Evolutionary conservation across 495 filamentous ascomycete genomes (phyloP).

Genomic region (Saxispiralis lemnorum): DNA sequence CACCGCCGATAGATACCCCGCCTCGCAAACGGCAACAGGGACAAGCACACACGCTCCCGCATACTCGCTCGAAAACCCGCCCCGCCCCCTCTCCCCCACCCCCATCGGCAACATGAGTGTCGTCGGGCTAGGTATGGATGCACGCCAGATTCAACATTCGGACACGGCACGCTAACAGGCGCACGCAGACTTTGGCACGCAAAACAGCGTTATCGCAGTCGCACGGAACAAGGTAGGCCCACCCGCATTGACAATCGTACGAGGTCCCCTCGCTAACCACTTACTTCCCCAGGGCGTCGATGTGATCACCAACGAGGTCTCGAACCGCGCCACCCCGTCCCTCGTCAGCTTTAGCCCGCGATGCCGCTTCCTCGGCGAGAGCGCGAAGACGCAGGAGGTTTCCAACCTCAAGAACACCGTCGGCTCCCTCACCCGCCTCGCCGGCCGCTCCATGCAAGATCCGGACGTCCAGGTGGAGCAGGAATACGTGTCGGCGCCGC

Average conservation of each 20-base stretch:
- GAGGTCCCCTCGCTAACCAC: conserved; percentile 32
- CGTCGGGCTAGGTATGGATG: neutral
- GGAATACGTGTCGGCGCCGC: conserved; percentile 68
- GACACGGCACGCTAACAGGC: too few species aligned
- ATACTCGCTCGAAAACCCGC: too few species aligned
- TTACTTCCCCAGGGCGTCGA: conserved; percentile 87
- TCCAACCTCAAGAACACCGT: conserved; percentile 99
- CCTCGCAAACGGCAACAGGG: neutral
- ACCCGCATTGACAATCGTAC: neutral
- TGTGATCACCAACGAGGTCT: conserved; percentile 99
- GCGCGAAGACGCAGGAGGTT: conserved; percentile 96
- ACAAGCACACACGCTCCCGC: neutral
- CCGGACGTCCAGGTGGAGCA: conserved; percentile 85
- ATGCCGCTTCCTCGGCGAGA: conserved; percentile 79
- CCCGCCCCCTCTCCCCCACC: too few species aligned
- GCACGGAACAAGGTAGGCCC: neutral
- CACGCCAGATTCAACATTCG: too few species aligned
- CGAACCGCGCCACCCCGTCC: conserved; percentile 94
- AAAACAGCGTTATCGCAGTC: conserved; percentile 78
- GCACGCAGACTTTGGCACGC: conserved; percentile 64
- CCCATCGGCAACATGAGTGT: neutral
- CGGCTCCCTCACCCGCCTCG: conserved; percentile 74
- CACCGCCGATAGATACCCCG: too few species aligned
- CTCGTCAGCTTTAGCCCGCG: conserved; percentile 90
- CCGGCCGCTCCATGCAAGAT: conserved; percentile 68